Evolutionary conservation across 495 filamentous ascomycete species (phyloP).

Genomic region (Penicillium diatomitis): DNA sequence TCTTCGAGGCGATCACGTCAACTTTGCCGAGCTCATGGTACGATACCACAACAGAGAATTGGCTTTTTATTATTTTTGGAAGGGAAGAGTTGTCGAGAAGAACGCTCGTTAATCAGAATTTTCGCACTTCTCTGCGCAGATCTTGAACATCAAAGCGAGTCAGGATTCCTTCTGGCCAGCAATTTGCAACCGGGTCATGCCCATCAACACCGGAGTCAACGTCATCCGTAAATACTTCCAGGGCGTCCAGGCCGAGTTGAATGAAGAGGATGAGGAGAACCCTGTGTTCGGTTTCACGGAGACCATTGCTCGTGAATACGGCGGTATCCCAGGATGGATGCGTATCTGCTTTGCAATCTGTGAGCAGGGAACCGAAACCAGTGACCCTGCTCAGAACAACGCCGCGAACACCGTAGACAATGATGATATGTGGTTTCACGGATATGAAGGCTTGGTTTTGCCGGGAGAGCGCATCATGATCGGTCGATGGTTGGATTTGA

Average conservation of each 20-base stretch:
- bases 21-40: slow-evolving; percentile 18
- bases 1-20: slow-evolving; percentile 10
- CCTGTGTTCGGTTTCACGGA: slow-evolving; percentile 26
- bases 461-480: slow-evolving; percentile 40
- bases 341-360: slow-evolving; percentile 35
- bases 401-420: neutral
- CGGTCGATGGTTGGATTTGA: slow-evolving; percentile 37
- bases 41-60: neutral
- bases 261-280: slow-evolving; percentile 2
- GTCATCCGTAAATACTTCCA: slow-evolving; percentile 14
- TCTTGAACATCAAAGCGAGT: slow-evolving; percentile 10
- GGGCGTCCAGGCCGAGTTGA: slow-evolving; percentile 13
- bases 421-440: slow-evolving; percentile 24
- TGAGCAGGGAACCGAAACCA: neutral
- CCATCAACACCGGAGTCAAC: neutral
- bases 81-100: no score
- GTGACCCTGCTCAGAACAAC: neutral
- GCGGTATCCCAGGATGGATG: slow-evolving; percentile 28
- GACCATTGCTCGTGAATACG: slow-evolving; percentile 13
- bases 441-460: slow-evolving; percentile 43
- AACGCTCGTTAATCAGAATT: no score
- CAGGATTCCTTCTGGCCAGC: slow-evolving; percentile 17
- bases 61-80: no score
- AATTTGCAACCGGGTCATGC: slow-evolving; percentile 15
- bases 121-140: slow-evolving; percentile 4